phyloP scores from a whole-genome alignment of 441 rosid genomes.

The Corymbia citriodora region DNA sequence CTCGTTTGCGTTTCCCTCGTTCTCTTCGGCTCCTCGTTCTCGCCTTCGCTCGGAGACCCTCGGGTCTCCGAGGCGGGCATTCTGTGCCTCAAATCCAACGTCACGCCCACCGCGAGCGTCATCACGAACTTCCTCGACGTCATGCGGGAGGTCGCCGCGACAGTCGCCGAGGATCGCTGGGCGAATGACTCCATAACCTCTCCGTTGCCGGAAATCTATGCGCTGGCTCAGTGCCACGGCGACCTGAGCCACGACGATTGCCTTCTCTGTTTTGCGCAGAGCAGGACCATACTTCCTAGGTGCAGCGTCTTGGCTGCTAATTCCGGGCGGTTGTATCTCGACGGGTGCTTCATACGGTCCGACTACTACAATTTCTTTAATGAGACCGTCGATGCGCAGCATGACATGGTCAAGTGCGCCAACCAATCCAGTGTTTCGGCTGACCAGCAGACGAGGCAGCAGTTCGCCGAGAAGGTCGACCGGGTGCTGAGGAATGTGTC shows the following conservation, averaged over 20 bases:
- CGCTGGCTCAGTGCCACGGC: conserved; percentile 8
- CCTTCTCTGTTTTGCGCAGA: conserved; percentile 5
- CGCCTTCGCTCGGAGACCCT: neutral
- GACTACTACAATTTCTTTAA: conserved; percentile 10
- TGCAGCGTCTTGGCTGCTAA: neutral
- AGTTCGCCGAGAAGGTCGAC: neutral
- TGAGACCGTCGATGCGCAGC: conserved; percentile 3
- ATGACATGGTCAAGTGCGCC: neutral
- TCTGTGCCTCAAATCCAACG: neutral
- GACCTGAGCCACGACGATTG: neutral
- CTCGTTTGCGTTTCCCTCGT: neutral
- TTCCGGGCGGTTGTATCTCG: conserved; percentile 13
- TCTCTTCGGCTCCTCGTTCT: neutral
- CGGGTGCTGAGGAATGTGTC: conserved; percentile 5
- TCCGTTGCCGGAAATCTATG: neutral
- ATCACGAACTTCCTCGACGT: conserved; percentile 4
- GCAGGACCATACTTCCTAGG: conserved; percentile 1
- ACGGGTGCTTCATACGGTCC: conserved; percentile 10
- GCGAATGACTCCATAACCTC: neutral
- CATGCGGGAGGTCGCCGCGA: neutral
- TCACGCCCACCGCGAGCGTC: neutral
- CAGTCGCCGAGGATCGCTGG: neutral
- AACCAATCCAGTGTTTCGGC: neutral
- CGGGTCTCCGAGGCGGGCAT: conserved; percentile 4
- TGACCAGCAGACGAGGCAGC: neutral